Base-by-base conservation (phyloP, 2,329 filamentous ascomycete species). In the Paraconiothyrium brasiliense region DNA sequence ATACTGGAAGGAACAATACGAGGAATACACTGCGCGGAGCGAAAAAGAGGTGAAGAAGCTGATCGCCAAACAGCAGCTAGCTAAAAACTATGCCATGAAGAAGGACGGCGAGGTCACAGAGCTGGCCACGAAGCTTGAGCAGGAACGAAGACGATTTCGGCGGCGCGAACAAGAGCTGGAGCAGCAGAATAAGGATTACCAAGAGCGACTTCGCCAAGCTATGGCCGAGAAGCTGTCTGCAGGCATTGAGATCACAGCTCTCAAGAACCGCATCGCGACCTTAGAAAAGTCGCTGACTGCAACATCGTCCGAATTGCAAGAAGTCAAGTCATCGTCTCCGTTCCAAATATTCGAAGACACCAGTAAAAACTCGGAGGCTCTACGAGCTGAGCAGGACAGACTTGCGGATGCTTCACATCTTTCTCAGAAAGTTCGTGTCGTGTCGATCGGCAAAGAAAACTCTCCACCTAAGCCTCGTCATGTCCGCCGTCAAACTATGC, bases 1-100 rank as follows among this genome's bases (percentile, higher is more conserved):
- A 69, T 93, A 91, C 78, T 94, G 92, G 92, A 94, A 94, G 78
- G 85, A 87, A 27, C 87, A 93, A 72, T 94, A 91, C 70, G 86
- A 92, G 67, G 86, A 84, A 58, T 94, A 94, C 71, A 88, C 92
- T 52, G 84, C 87, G 48, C 90, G 91, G 64, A 91, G 91, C 65
- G 88, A 87, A 75, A 85, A 84, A 47, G 90, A 94, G 76, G 89
- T 93, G 83, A 89, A 89, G 80, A 92, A 90, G 80, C 83, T 94
- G 72, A 85, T 94, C 73, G 88, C 87, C 73, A 94, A 93, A 82
- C 92, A 93, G 81, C 87, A 92, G 73, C 83, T 92, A 64, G 90
- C 91, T 60, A 94, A 92, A 79, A 90, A 89, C 58, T 94, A 90
- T 72, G 92, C 92, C 47, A 89, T 90, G 74, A 87, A 90, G 79